Percentiles rank a stretch among this genome's conserved stretches.
phyloP scores from a whole-genome alignment of 345 rosid species.

The Trapa bicornis region DNA sequence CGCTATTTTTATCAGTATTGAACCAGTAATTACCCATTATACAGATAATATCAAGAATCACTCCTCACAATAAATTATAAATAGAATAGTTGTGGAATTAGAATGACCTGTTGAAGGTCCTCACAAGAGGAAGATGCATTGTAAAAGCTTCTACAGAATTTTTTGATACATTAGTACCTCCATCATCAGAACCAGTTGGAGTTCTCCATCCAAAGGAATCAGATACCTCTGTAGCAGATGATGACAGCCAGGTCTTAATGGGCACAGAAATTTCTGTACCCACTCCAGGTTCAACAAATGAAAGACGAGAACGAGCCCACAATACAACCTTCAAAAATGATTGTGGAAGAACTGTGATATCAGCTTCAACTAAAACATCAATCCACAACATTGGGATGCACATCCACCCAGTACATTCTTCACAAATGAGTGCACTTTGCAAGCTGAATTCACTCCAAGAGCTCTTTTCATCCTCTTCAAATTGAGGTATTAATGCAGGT shows the following conservation, averaged over 20 bases:
- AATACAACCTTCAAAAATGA: conserved; percentile 80
- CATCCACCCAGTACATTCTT: conserved; percentile 66
- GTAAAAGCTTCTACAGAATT: conserved; percentile 65
- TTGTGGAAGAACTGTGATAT: conserved; percentile 48
- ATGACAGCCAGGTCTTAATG: conserved; percentile 61
- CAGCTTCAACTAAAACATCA: conserved; percentile 57
- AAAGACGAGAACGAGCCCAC: conserved; percentile 83
- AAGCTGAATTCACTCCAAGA: conserved; percentile 64
- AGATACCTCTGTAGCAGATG: conserved; percentile 55
- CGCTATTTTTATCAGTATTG: neutral
- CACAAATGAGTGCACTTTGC: conserved; percentile 46
- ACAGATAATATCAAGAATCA: neutral
- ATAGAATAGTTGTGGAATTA: neutral
- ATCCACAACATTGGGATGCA: conserved; percentile 93
- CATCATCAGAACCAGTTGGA: conserved; percentile 91
- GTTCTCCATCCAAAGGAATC: conserved; percentile 78
- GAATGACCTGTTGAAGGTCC: conserved; percentile 64
- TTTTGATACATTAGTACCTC: conserved; percentile 59
- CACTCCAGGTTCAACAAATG: conserved; percentile 68
- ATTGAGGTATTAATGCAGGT: conserved; percentile 23
- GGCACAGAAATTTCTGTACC: conserved; percentile 46
- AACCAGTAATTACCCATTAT: neutral
- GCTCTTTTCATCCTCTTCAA: conserved; percentile 32
- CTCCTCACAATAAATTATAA: neutral
- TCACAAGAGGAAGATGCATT: conserved; percentile 56